These are phyloP conservation scores for Tagetes erecta DNA, from an alignment of 129 eudicot species.

Conservation along the genomic window DNA sequence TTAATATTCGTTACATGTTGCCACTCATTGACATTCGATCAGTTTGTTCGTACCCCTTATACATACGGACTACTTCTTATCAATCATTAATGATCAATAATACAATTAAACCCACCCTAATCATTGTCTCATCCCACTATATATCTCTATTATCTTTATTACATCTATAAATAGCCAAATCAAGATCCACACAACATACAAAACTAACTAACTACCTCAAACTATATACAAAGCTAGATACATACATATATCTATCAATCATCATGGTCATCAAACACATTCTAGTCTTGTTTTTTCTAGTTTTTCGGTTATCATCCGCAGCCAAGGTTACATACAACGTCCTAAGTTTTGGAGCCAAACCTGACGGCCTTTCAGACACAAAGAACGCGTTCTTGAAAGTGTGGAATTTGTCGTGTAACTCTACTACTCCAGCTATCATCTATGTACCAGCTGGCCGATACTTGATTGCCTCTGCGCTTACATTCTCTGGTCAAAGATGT, in stretches of 20 bases:
- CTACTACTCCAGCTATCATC: conserved; percentile 19
- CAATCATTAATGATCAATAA: not conserved
- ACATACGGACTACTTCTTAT: conserved; percentile 22
- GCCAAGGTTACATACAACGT: conserved; percentile 33
- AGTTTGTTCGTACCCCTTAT: conserved; percentile 6
- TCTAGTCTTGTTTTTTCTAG: conserved; percentile 14
- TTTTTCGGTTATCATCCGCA: conserved; percentile 2
- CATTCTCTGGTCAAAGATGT: conserved; percentile 30
- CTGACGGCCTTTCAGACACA: conserved; percentile 20
- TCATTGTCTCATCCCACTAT: no score
- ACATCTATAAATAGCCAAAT: conserved; percentile 2
- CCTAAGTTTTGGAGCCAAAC: conserved; percentile 28
- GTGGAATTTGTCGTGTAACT: conserved; percentile 27
- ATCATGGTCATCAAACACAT: conserved; percentile 17
- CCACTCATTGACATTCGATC: not conserved
- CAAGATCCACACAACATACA: conserved; percentile 8
- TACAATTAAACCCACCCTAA: not conserved
- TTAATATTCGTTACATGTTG: not conserved
- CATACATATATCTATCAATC: not conserved
- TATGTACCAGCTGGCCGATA: conserved; percentile 28
- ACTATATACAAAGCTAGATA: not conserved
- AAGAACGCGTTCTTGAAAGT: conserved; percentile 32
- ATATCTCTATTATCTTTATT: not conserved
- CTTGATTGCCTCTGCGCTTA: conserved; percentile 30
- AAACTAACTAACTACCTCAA: conserved; percentile 11